These are phyloP conservation scores for Septoria petroselini DNA, from an alignment of 2,329 filamentous ascomycete species.

Conservation along the genomic window DNA sequence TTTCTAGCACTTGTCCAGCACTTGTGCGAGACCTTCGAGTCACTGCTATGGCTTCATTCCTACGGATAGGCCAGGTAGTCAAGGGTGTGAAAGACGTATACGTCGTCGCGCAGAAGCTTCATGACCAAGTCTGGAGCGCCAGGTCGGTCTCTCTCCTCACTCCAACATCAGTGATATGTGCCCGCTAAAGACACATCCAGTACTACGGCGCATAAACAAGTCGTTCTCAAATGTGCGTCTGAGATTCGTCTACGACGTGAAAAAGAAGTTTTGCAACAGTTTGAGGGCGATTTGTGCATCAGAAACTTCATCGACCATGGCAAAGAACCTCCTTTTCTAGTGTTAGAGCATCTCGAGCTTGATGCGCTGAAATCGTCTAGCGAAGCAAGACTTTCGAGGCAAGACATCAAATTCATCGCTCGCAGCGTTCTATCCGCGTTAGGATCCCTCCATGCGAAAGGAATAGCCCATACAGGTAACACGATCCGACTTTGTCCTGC, in stretches of 20 bases:
- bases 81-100: slow-evolving; percentile 16
- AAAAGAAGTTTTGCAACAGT: slow-evolving; percentile 14
- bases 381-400: slow-evolving; percentile 10
- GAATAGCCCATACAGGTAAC: slow-evolving; percentile 31
- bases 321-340: slow-evolving; percentile 14
- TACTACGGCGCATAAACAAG: slow-evolving; percentile 9
- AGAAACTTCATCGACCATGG: slow-evolving; percentile 16
- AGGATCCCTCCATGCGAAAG: slow-evolving; percentile 31
- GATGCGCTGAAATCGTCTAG: slow-evolving; percentile 11
- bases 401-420: slow-evolving; percentile 25
- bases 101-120: slow-evolving; percentile 17
- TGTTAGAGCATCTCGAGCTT: slow-evolving; percentile 15
- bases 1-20: too few species aligned
- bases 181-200: slow-evolving; percentile 11
- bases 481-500: not conserved
- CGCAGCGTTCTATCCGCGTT: slow-evolving; percentile 31
- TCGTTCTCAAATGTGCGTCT: slow-evolving; percentile 16
- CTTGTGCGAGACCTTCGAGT: too few species aligned
- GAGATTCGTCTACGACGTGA: slow-evolving; percentile 13
- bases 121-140: slow-evolving; percentile 17
- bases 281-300: slow-evolving; percentile 10
- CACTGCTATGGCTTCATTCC: slow-evolving; percentile 12
- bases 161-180: slow-evolving; percentile 4
- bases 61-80: slow-evolving; percentile 18
- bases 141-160: slow-evolving; percentile 4